phyloP scores from a whole-genome alignment of 345 rosid genomes.

The Geranium rotundifolium region DNA sequence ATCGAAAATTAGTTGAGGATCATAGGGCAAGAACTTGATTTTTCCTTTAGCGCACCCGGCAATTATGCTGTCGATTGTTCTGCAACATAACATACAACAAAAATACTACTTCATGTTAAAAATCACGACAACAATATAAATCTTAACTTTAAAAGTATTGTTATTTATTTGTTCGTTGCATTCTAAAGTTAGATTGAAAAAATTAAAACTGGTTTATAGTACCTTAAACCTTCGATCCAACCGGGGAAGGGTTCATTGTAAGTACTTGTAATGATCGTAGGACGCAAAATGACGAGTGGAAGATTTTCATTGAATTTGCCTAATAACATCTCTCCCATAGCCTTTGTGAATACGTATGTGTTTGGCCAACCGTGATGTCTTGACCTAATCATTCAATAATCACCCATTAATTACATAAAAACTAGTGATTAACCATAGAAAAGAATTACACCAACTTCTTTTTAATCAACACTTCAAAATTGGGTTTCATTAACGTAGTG shows the following conservation, averaged over 20 bases:
- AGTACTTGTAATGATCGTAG: slow-evolving; percentile 58
- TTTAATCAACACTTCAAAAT: too few relatives aligned
- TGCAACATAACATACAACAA: slow-evolving; percentile 8
- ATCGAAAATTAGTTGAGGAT: too few relatives aligned
- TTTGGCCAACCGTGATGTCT: slow-evolving; percentile 65
- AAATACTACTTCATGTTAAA: background rate
- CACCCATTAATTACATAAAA: too few relatives aligned
- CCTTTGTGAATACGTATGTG: slow-evolving; percentile 67
- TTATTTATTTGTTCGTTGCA: too few relatives aligned
- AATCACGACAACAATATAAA: background rate
- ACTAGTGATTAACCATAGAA: too few relatives aligned
- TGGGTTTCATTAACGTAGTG: too few relatives aligned
- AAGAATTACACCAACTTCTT: too few relatives aligned
- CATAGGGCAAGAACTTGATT: slow-evolving; percentile 40
- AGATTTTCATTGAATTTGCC: slow-evolving; percentile 30
- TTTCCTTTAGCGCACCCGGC: slow-evolving; percentile 69
- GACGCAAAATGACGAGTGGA: slow-evolving; percentile 49
- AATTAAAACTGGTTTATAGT: too few relatives aligned
- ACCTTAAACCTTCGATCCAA: slow-evolving; percentile 74
- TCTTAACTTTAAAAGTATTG: background rate
- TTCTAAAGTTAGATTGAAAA: too few relatives aligned
- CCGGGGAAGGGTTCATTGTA: slow-evolving; percentile 62
- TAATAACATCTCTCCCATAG: slow-evolving; percentile 75
- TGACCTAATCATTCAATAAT: slow-evolving; percentile 45
- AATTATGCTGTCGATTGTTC: slow-evolving; percentile 61